A percentile compares a stretch with the other conserved stretches of the same genome.
phyloP scores from a whole-genome alignment of 2,329 filamentous ascomycete genomes.

The Proliferodiscus dingleyae region DNA sequence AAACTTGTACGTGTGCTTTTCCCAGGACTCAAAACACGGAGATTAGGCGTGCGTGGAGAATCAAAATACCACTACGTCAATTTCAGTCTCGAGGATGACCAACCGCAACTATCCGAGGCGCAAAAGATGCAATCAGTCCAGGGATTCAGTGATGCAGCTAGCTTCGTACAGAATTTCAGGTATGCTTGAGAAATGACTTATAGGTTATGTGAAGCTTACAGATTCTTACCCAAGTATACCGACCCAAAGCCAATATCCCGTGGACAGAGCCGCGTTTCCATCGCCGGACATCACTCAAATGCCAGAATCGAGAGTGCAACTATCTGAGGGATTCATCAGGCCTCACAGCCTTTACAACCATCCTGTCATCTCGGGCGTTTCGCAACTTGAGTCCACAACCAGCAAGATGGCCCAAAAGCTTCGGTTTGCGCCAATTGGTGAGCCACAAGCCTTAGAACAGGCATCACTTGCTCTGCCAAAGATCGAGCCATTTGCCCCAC shows the following conservation, averaged over 20 bases:
- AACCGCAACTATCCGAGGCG: constrained; percentile 33
- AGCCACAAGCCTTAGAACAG: constrained; percentile 55
- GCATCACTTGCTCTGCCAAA: constrained; percentile 76
- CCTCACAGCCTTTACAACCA: constrained; percentile 55
- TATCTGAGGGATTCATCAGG: constrained; percentile 32
- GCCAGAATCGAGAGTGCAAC: constrained; percentile 24
- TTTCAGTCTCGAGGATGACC: constrained; percentile 55
- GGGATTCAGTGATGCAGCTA: constrained; percentile 44
- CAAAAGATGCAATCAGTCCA: constrained; percentile 42
- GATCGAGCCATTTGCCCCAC: constrained; percentile 75
- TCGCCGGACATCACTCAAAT: constrained; percentile 36
- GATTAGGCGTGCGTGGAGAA: constrained; percentile 88
- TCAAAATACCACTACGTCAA: constrained; percentile 96
- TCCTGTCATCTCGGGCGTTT: constrained; percentile 49
- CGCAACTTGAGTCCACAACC: constrained; percentile 53
- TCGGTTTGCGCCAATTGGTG: constrained; percentile 54
- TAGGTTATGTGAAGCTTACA: constrained; percentile 14
- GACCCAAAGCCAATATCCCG: constrained; percentile 25
- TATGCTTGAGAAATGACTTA: constrained; percentile 31
- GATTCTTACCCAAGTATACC: constrained; percentile 24
- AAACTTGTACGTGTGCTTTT: constrained; percentile 96
- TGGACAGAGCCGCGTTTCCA: constrained; percentile 35
- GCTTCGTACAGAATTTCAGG: constrained; percentile 47
- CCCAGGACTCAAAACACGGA: constrained; percentile 85
- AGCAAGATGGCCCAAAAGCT: constrained; percentile 56